These are phyloP conservation scores for Lactifluus subvellereus DNA, from an alignment of 768 basidiomycete species.

Conservation along the genomic window DNA sequence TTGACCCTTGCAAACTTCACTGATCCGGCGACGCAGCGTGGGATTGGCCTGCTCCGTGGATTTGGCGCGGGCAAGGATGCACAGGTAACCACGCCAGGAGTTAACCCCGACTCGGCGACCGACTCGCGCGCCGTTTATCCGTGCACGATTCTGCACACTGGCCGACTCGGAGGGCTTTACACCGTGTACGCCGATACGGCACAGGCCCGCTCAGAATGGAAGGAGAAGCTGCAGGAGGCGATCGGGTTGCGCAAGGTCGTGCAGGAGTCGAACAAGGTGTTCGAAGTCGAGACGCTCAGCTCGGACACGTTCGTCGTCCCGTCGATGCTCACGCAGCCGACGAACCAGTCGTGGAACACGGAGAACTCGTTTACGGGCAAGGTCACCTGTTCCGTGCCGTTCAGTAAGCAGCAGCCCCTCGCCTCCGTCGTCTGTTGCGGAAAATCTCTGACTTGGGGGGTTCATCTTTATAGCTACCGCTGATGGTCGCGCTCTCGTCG, in stretches of 20 bases:
- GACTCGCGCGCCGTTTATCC: constrained; percentile 82
- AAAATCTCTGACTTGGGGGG: background rate
- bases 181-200: constrained; percentile 82
- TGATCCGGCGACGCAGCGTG: constrained; percentile 71
- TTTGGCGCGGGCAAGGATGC: constrained; percentile 36
- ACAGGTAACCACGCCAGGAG: constrained; percentile 28
- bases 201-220: constrained; percentile 79
- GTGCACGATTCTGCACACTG: constrained; percentile 84
- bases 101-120: constrained; percentile 37
- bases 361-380: constrained; percentile 72
- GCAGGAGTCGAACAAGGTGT: constrained; percentile 91
- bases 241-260: constrained; percentile 78
- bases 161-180: constrained; percentile 79
- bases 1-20: constrained; percentile 80
- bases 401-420: constrained; percentile 46
- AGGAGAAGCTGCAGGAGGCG: constrained; percentile 83
- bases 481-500: constrained; percentile 81
- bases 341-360: constrained; percentile 54
- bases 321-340: constrained; percentile 41
- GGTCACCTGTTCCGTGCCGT: constrained; percentile 93
- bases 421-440: constrained; percentile 1
- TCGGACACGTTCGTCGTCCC: constrained; percentile 83
- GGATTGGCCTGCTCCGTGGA: constrained; percentile 65
- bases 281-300: constrained; percentile 88
- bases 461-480: constrained; percentile 51